Evolutionary conservation across 2,329 filamentous ascomycete species (phyloP), one percentile per base, ranked within the genome.

Genomic region (Dothistroma septosporum): DNA sequence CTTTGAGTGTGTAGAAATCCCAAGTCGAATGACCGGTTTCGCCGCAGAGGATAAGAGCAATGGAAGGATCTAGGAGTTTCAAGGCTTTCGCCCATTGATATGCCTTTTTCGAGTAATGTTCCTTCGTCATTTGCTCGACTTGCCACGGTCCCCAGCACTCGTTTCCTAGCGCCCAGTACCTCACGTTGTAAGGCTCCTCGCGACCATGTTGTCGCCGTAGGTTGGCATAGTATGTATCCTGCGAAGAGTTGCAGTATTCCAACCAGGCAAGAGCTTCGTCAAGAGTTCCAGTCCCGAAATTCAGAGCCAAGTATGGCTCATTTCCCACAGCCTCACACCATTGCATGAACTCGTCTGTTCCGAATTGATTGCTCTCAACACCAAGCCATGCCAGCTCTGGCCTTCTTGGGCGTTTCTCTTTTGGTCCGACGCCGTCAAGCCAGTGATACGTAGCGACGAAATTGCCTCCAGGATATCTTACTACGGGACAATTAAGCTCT

Each of bases 111-210:
- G 86, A 85, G 72, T 89, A 90, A 75, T 84, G 85, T 69, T 87
- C 85, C 72, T 87, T 85, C 64, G 85, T 87, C 80, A 85, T 83
- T 75, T 88, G 69, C 58, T 81, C 85, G 61, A 89, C 83, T 74
- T 89, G 86, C 82, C 83, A 88, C 19, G 84, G 82, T 4, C 86
- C 86, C 82, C 83, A 88, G 73, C 81, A 81, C 69, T 88, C 85
- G 75, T 94, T 94, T 10, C 90, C 90, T 28, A 94, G 83, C 1
- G 89, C 89, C 90, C 90, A 94, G 80, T 92, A 93, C 76, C 90
- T 91, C 69, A 92, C 84, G 61, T 87, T 87, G 76, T 93, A 93
- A 4, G 90, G 91, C 76, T 91, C 84, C 59, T 87, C 81, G 33
- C 84, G 86, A 11, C 90, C 90, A 75, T 94, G 88, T 68, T 87